A percentile compares a stretch with the other conserved stretches of the same genome.
Conservation (phyloP, 192 early-diverging fungal species). For the Obelidium mucronatum region DNA sequence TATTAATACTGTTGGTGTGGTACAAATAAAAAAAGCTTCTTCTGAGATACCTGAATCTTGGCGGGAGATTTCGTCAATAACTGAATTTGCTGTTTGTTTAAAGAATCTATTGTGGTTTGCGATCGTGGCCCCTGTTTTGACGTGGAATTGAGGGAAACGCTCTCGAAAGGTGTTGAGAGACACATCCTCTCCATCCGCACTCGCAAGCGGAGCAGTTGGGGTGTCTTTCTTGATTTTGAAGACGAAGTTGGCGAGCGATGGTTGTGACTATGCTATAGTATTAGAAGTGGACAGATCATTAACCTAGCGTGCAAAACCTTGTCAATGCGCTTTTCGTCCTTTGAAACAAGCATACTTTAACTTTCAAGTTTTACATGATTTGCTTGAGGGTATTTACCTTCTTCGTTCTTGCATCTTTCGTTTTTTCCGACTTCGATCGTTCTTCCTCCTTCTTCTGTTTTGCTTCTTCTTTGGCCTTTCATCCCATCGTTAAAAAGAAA, state of each 20-base stretch:
- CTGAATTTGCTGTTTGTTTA: background rate
- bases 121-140: slow-evolving; percentile 57
- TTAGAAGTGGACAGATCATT: no score
- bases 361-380: no score
- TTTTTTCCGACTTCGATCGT: background rate
- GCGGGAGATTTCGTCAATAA: background rate
- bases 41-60: background rate
- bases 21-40: background rate
- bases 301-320: no score
- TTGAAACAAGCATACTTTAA: no score
- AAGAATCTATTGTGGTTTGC: slow-evolving; percentile 51
- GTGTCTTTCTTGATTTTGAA: slow-evolving; percentile 13
- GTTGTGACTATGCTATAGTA: background rate
- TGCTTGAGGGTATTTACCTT: no score
- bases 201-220: no score
- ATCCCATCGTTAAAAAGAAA: background rate
- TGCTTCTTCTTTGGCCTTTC: slow-evolving; percentile 22
- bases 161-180: slow-evolving; percentile 36
- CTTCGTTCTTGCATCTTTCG: background rate
- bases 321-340: background rate
- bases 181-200: background rate
- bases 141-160: slow-evolving; percentile 67
- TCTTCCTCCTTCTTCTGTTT: slow-evolving; percentile 12
- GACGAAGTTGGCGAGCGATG: background rate
- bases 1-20: no score